Conservation (phyloP, 352 stramenopile genomes). For the Phytophthora nicotianae region DNA sequence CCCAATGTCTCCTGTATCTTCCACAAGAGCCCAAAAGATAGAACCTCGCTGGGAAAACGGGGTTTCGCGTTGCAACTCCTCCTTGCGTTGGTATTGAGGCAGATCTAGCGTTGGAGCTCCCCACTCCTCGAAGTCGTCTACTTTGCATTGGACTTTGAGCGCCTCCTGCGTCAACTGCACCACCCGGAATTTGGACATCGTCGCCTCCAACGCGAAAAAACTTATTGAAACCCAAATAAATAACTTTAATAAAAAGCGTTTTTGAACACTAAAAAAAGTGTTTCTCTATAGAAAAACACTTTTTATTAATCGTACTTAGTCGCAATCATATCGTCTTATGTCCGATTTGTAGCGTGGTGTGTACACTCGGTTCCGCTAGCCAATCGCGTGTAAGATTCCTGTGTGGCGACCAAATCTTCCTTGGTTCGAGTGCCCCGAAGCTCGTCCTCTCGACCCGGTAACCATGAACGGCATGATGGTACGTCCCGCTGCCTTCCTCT, state of each 20-base stretch:
- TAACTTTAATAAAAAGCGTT: too few relatives aligned
- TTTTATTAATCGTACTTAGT: slow-evolving; percentile 9
- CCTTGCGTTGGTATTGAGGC: slow-evolving; percentile 53
- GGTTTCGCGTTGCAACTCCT: slow-evolving; percentile 47
- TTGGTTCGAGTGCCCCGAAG: slow-evolving; percentile 25
- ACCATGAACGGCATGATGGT: slow-evolving; percentile 55
- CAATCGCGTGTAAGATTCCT: slow-evolving; percentile 24
- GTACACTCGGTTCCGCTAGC: slow-evolving; percentile 10
- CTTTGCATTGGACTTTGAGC: slow-evolving; percentile 63
- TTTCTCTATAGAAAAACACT: neutral
- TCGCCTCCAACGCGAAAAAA: too few relatives aligned
- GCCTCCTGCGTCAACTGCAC: slow-evolving; percentile 57
- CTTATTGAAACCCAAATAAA: too few relatives aligned
- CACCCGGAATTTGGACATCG: slow-evolving; percentile 46
- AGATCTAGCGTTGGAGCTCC: slow-evolving; percentile 38
- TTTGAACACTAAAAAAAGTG: too few relatives aligned
- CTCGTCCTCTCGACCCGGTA: slow-evolving; percentile 2
- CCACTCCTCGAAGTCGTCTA: slow-evolving; percentile 59
- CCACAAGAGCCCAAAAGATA: slow-evolving; percentile 75
- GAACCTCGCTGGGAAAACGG: slow-evolving; percentile 53
- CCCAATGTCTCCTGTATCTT: slow-evolving; percentile 29
- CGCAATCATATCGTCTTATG: neutral
- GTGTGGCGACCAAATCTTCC: slow-evolving; percentile 38
- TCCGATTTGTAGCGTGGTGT: slow-evolving; percentile 6
- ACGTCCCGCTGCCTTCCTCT: slow-evolving; percentile 8